A percentile compares a stretch with the other conserved stretches of the same genome.
phyloP scores from a whole-genome alignment of 2,329 filamentous ascomycete genomes.

The Lecanicillium sp. region DNA sequence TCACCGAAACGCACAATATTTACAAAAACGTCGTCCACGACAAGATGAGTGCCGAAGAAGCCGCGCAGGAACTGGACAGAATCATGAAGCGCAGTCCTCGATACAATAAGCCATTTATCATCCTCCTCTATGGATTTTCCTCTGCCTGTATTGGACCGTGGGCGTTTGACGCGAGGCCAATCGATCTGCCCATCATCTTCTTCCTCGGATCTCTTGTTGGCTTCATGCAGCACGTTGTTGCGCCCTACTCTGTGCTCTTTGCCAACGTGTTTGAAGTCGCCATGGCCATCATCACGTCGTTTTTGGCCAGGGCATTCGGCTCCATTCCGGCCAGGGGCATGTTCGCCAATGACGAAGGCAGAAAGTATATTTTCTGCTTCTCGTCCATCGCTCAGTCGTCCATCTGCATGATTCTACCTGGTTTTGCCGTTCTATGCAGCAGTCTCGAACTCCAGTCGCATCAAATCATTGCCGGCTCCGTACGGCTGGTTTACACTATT shows the following conservation, averaged over 20 bases:
- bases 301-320: conserved; percentile 1
- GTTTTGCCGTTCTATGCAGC: conserved; percentile 38
- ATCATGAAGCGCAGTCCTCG: conserved; percentile 3
- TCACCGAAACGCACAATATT: conserved; percentile 5
- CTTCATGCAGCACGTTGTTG: conserved; percentile 5
- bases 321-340: conserved; percentile 3
- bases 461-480: conserved; percentile 56
- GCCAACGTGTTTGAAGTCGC: conserved; percentile 7
- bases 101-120: conserved; percentile 4
- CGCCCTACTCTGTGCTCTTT: conserved; percentile 4
- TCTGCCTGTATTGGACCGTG: conserved; percentile 5
- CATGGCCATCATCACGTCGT: conserved; percentile 6
- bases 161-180: conserved; percentile 5
- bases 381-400: conserved; percentile 6
- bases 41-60: conserved; percentile 1
- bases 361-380: conserved; percentile 4
- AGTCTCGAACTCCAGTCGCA: conserved; percentile 58
- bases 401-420: conserved; percentile 7
- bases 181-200: conserved; percentile 7
- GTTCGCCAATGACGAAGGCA: not conserved
- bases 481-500: conserved; percentile 64
- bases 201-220: conserved; percentile 6
- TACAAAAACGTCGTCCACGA: conserved; percentile 8
- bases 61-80: conserved; percentile 3
- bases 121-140: conserved; percentile 3